Evolutionary conservation across 495 filamentous ascomycete genomes (phyloP).

Genomic region (Aspergillus hancockii): DNA sequence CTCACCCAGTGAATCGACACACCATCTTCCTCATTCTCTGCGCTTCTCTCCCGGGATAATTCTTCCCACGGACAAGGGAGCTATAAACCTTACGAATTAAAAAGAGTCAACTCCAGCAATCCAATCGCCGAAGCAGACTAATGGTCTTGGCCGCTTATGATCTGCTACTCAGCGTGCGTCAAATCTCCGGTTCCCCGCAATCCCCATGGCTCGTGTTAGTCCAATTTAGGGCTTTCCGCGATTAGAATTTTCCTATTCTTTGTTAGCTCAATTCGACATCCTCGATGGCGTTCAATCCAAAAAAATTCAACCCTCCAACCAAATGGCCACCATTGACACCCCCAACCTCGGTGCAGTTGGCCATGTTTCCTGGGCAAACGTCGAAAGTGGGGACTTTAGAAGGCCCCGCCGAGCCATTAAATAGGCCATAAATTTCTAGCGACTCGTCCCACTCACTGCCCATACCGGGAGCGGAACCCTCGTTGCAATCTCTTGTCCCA

Average conservation of each 20-base stretch:
- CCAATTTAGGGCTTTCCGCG: background rate
- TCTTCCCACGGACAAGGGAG: background rate
- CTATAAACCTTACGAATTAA: background rate
- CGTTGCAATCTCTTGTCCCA: slow-evolving; percentile 3
- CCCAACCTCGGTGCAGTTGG: background rate
- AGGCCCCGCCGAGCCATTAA: slow-evolving; percentile 8
- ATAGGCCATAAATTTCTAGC: slow-evolving; percentile 13
- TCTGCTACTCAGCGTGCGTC: slow-evolving; percentile 5
- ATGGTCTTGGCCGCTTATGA: slow-evolving; percentile 8
- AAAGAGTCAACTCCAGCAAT: background rate
- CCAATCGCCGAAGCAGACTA: slow-evolving; percentile 1
- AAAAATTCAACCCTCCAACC: background rate
- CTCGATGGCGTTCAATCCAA: background rate
- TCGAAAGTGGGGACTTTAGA: background rate
- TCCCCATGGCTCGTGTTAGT: slow-evolving; percentile 3
- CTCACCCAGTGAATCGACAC: too few relatives aligned
- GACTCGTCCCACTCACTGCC: slow-evolving; percentile 10
- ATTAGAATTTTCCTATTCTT: background rate
- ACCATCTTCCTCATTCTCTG: too few relatives aligned
- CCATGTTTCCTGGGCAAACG: slow-evolving; percentile 4
- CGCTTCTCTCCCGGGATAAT: background rate
- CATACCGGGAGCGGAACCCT: slow-evolving; percentile 8
- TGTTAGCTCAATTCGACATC: background rate
- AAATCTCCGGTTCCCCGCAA: slow-evolving; percentile 11
- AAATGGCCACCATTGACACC: background rate